phyloP scores from a whole-genome alignment of 2,329 filamentous ascomycete species.

The Aspergillus viridinutans region DNA sequence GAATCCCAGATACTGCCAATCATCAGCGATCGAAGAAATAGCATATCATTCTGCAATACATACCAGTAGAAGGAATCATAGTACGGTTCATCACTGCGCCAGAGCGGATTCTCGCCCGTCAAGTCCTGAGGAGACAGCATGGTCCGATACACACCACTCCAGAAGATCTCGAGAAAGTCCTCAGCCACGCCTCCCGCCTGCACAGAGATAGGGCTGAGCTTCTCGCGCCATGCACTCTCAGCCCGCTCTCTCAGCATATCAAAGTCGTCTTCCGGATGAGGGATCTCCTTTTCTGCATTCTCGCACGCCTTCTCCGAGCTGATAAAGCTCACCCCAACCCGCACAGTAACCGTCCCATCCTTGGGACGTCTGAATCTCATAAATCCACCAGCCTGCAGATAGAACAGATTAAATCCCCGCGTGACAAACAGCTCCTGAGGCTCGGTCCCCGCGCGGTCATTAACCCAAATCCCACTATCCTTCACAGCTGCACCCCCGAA shows the following conservation, averaged over 20 bases:
- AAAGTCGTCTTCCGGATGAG: conserved; percentile 42
- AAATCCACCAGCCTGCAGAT: conserved; percentile 43
- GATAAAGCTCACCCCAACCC: conserved; percentile 61
- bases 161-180: conserved; percentile 52
- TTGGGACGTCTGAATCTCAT: conserved; percentile 52
- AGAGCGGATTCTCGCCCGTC: conserved; percentile 66
- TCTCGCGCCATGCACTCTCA: not conserved
- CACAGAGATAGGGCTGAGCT: not conserved
- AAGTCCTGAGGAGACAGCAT: conserved; percentile 71
- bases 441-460: conserved; percentile 53
- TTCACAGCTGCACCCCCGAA: conserved; percentile 54
- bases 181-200: not conserved
- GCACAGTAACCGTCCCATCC: conserved; percentile 51
- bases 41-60: conserved; percentile 3
- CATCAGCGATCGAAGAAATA: conserved; percentile 6
- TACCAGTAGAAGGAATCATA: conserved; percentile 71
- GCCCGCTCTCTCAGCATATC: conserved; percentile 24
- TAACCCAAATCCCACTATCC: conserved; percentile 58
- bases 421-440: not conserved
- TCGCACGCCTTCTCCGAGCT: conserved; percentile 39
- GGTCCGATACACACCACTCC: conserved; percentile 65
- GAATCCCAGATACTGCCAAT: conserved; percentile 59
- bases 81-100: conserved; percentile 62
- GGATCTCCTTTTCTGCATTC: conserved; percentile 63
- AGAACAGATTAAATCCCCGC: conserved; percentile 50